Evolutionary conservation across 768 basidiomycete species (phyloP).

Genomic region (Arthromyces matolae): DNA sequence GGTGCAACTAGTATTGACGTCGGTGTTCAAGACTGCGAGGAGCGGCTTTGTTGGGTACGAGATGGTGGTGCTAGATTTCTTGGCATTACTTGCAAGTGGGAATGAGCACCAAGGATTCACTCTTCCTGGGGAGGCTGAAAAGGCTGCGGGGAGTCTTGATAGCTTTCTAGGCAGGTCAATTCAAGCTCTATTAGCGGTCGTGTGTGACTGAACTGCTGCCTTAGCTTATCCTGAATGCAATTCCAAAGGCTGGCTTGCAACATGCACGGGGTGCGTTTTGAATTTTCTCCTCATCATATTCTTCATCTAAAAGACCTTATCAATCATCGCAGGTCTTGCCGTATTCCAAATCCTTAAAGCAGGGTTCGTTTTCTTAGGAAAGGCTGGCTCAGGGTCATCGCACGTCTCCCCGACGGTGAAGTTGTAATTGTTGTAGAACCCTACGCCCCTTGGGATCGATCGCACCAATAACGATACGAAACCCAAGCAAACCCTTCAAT

Average conservation of each 20-base stretch:
- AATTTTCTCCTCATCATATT: background rate
- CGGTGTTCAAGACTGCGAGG: slow-evolving; percentile 66
- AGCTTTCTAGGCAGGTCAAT: slow-evolving; percentile 75
- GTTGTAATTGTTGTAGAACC: too few relatives aligned
- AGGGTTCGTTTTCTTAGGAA: slow-evolving; percentile 93
- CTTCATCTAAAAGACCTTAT: background rate
- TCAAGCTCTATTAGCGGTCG: background rate
- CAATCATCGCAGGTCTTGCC: slow-evolving; percentile 64
- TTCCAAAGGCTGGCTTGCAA: slow-evolving; percentile 90
- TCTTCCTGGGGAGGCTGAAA: slow-evolving; percentile 89
- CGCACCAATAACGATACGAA: too few relatives aligned
- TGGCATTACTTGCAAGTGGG: slow-evolving; percentile 50
- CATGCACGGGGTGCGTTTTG: slow-evolving; percentile 74
- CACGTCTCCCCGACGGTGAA: slow-evolving; percentile 88
- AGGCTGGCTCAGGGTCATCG: slow-evolving; percentile 92
- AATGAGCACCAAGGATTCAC: slow-evolving; percentile 73
- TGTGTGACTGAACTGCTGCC: slow-evolving; percentile 4
- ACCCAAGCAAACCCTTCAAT: too few relatives aligned
- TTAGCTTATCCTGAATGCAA: slow-evolving; percentile 85
- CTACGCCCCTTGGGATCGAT: too few relatives aligned
- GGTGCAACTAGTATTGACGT: slow-evolving; percentile 76
- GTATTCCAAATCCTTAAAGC: slow-evolving; percentile 93
- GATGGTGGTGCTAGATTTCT: slow-evolving; percentile 76
- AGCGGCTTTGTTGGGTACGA: slow-evolving; percentile 81
- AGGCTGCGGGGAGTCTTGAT: slow-evolving; percentile 87